Percentiles rank a stretch among this genome's conserved stretches.
These are phyloP conservation scores for Fusarium hostae DNA, from an alignment of 2,329 filamentous ascomycete species.

Conservation along the genomic window DNA sequence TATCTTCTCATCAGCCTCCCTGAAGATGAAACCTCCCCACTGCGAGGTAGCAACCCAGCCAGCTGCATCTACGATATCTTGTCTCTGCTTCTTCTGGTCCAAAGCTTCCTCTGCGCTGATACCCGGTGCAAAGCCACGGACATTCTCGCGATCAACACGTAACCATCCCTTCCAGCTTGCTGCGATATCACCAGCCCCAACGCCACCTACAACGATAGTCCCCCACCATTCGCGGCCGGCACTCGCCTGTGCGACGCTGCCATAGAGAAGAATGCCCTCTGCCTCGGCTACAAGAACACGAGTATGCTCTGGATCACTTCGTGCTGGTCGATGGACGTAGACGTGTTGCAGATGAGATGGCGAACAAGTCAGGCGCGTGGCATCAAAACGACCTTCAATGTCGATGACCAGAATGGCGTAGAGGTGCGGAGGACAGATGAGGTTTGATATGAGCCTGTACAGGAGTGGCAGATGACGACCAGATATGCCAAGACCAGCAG, in stretches of 20 bases:
- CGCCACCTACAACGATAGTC: conserved; percentile 63
- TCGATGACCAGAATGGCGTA: conserved; percentile 67
- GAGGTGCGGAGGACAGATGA: conserved; percentile 59
- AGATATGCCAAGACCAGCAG: conserved; percentile 59
- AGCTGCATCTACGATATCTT: conserved; percentile 54
- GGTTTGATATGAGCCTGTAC: conserved; percentile 64
- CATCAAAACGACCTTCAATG: conserved; percentile 65
- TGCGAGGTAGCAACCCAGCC: conserved; percentile 60
- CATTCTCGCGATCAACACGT: conserved; percentile 58
- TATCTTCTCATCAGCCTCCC: conserved; percentile 18
- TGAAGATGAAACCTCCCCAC: conserved; percentile 63
- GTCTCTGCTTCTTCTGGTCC: conserved; percentile 52
- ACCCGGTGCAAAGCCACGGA: conserved; percentile 53
- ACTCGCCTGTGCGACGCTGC: conserved; percentile 52
- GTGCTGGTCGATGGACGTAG: conserved; percentile 59
- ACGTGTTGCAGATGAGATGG: conserved; percentile 59
- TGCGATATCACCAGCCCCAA: conserved; percentile 48
- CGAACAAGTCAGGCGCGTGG: conserved; percentile 56
- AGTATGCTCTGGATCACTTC: conserved; percentile 42
- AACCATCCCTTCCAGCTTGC: conserved; percentile 62
- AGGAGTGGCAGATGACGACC: conserved; percentile 66
- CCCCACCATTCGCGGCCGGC: conserved; percentile 66
- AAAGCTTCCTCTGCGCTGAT: conserved; percentile 60
- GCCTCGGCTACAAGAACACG: conserved; percentile 54
- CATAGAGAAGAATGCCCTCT: conserved; percentile 63